Conservation (phyloP, 495 filamentous ascomycete genomes). For the Xylaria grammica region DNA sequence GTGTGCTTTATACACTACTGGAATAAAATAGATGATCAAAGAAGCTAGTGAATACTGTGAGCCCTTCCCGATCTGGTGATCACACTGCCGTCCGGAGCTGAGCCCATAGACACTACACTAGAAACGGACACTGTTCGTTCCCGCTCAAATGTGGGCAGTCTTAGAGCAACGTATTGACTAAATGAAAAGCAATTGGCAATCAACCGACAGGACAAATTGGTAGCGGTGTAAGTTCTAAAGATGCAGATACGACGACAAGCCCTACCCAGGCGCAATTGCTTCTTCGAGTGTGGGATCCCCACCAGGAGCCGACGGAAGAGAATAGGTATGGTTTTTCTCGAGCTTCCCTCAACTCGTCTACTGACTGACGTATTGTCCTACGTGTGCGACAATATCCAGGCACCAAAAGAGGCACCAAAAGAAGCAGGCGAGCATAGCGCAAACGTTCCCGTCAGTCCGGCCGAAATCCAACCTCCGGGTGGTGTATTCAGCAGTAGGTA, state of each 20-base stretch:
- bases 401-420: constrained; percentile 5
- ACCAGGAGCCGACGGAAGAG: constrained; percentile 1
- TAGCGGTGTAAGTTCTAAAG: constrained; percentile 22
- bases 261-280: constrained; percentile 15
- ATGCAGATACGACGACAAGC: constrained; percentile 15
- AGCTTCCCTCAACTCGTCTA: background rate
- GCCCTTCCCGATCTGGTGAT: constrained; percentile 23
- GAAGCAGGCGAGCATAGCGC: constrained; percentile 9
- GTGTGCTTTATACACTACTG: constrained; percentile 13
- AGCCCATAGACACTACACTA: constrained; percentile 11
- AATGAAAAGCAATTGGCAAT: constrained; percentile 25
- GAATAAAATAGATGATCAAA: constrained; percentile 24
- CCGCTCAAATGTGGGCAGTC: constrained; percentile 1
- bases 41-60: constrained; percentile 22
- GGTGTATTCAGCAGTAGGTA: background rate
- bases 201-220: constrained; percentile 13
- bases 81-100: constrained; percentile 22
- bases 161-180: constrained; percentile 1
- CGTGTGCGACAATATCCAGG: background rate
- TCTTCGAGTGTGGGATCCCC: constrained; percentile 22
- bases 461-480: constrained; percentile 5
- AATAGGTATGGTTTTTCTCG: background rate
- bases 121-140: constrained; percentile 20
- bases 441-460: constrained; percentile 3
- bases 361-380: background rate